Percentiles rank a stretch among this genome's conserved stretches.
These are phyloP conservation scores for Fusarium euwallaceae DNA, from an alignment of 2,329 filamentous ascomycete genomes.

Conservation along the genomic window DNA sequence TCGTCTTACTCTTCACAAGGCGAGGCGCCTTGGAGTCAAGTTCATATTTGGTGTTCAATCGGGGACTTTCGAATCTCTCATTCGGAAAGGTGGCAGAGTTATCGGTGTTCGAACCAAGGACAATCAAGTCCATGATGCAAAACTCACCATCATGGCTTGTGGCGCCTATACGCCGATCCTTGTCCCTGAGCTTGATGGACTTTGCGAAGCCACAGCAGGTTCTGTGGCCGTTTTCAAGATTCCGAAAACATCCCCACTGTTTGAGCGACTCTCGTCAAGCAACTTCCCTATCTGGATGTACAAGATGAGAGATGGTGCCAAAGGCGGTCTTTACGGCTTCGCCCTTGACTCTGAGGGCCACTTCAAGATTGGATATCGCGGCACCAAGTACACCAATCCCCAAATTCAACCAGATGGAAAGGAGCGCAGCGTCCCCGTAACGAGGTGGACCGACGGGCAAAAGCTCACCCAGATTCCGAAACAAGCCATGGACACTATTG, in stretches of 20 bases:
- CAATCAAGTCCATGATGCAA: conserved; percentile 49
- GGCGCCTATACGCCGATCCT: conserved; percentile 60
- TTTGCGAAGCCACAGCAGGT: conserved; percentile 64
- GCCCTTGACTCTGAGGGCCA: conserved; percentile 40
- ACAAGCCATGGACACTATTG: conserved; percentile 17
- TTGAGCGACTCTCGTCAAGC: conserved; percentile 55
- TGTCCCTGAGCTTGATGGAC: conserved; percentile 54
- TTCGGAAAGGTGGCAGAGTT: conserved; percentile 42
- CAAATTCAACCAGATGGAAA: conserved; percentile 49
- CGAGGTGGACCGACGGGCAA: conserved; percentile 49
- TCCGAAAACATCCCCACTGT: conserved; percentile 53
- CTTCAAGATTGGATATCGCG: conserved; percentile 49
- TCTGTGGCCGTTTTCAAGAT: conserved; percentile 60
- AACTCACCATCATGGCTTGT: conserved; percentile 55
- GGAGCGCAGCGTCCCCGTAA: conserved; percentile 56
- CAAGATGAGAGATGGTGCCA: conserved; percentile 35
- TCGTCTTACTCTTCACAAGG: conserved; percentile 58
- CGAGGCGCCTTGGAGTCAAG: conserved; percentile 55
- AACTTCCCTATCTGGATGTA: conserved; percentile 60
- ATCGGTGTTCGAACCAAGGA: conserved; percentile 57
- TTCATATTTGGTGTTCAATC: conserved; percentile 53
- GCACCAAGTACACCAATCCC: conserved; percentile 56
- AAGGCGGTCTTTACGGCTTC: conserved; percentile 46
- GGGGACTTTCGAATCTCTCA: conserved; percentile 50
- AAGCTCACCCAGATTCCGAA: conserved; percentile 32